Percentiles rank a stretch among this genome's conserved stretches.
Evolutionary conservation across 83 land plant species (phyloP).

Genomic region (Picea mariana): DNA sequence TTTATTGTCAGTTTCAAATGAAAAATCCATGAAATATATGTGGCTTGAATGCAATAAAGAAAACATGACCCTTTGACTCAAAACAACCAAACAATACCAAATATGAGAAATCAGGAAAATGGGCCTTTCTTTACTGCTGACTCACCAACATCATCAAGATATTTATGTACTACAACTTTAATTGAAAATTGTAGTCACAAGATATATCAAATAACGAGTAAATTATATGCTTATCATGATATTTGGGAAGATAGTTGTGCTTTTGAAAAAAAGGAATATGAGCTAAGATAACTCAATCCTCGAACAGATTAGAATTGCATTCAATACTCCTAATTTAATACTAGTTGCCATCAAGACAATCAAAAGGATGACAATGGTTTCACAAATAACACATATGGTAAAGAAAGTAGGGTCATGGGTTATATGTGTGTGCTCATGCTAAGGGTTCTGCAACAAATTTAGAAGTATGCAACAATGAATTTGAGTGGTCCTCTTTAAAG

Average conservation of each 20-base stretch:
- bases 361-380: neutral
- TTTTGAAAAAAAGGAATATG: neutral
- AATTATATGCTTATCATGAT: neutral
- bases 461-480: too few relatives aligned
- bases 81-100: neutral
- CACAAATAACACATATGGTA: conserved; percentile 24
- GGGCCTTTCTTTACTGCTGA: neutral
- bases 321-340: neutral
- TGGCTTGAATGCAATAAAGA: conserved; percentile 2
- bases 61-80: conserved; percentile 1
- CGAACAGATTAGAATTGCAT: neutral
- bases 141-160: neutral
- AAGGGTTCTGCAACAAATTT: conserved; percentile 35
- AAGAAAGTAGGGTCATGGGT: conserved; percentile 88
- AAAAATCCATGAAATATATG: neutral
- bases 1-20: neutral
- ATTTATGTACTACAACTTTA: too few relatives aligned
- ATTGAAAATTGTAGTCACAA: neutral
- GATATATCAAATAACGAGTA: neutral
- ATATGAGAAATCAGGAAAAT: neutral
- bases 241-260: too few relatives aligned
- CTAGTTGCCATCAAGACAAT: neutral
- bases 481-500: too few relatives aligned
- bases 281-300: neutral
- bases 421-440: conserved; percentile 93